A percentile compares a stretch with the other conserved stretches of the same genome.
These are phyloP conservation scores for Claviceps lovelessii DNA, from an alignment of 2,329 filamentous ascomycete species.

Conservation along the genomic window DNA sequence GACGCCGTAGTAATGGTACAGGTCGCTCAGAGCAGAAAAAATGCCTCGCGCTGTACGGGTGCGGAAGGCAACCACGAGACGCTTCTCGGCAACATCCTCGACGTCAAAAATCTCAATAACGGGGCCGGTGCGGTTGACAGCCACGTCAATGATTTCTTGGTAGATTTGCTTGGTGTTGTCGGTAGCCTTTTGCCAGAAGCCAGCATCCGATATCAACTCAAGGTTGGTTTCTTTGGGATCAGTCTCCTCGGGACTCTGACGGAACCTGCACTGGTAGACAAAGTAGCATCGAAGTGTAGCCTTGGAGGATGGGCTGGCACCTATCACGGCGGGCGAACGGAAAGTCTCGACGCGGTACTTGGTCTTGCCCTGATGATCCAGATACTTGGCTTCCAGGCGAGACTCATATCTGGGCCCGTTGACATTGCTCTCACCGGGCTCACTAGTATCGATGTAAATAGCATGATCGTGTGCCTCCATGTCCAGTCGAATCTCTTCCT, in stretches of 20 bases:
- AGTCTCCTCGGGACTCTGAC: conserved; percentile 56
- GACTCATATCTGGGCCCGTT: conserved; percentile 84
- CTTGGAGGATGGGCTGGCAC: conserved; percentile 50
- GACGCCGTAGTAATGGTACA: conserved; percentile 97
- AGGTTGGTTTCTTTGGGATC: conserved; percentile 69
- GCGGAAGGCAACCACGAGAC: conserved; percentile 87
- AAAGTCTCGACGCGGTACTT: conserved; percentile 96
- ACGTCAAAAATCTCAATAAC: conserved; percentile 98
- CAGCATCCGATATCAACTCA: conserved; percentile 80
- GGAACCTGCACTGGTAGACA: conserved; percentile 92
- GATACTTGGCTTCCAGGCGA: conserved; percentile 86
- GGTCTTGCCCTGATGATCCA: conserved; percentile 60
- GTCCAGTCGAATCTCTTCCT: conserved; percentile 84
- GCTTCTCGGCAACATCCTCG: conserved; percentile 79
- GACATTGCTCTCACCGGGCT: conserved; percentile 63
- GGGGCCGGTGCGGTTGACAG: conserved; percentile 72
- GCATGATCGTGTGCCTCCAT: conserved; percentile 92
- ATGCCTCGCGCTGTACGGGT: conserved; percentile 82
- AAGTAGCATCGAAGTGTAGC: conserved; percentile 94
- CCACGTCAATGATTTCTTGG: conserved; percentile 78
- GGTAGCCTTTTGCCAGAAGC: conserved; percentile 92
- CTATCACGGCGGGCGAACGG: conserved; percentile 72
- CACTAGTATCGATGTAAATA: conserved; percentile 96
- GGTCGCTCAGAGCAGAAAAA: conserved; percentile 86
- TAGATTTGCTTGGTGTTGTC: conserved; percentile 93